Percentiles rank a stretch among this genome's conserved stretches.
Conservation (phyloP, 345 rosid species). For the Rhizophora mangle region DNA sequence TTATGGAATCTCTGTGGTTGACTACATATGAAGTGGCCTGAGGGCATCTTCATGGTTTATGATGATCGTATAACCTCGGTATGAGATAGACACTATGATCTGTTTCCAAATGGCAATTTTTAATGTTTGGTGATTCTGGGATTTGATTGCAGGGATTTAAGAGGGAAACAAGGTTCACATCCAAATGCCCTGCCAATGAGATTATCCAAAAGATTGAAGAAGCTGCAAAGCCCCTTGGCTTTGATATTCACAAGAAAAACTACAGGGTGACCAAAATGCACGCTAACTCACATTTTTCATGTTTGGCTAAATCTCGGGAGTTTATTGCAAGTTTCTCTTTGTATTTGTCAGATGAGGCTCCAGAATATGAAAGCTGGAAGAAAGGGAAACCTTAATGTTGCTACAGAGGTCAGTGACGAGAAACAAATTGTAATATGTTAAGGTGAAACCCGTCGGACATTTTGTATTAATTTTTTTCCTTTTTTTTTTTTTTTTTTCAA, state of each 20-base stretch:
- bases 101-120: background rate
- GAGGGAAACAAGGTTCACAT: slow-evolving; percentile 88
- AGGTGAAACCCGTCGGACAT: background rate
- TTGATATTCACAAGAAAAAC: slow-evolving; percentile 83
- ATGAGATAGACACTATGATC: background rate
- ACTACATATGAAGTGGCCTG: too few relatives aligned
- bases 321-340: slow-evolving; percentile 1
- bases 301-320: background rate
- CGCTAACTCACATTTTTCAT: background rate
- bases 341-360: slow-evolving; percentile 66
- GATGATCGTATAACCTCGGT: too few relatives aligned
- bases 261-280: slow-evolving; percentile 57
- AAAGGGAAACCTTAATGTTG: slow-evolving; percentile 85
- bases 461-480: background rate
- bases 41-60: too few relatives aligned
- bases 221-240: slow-evolving; percentile 94
- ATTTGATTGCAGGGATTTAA: slow-evolving; percentile 55
- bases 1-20: too few relatives aligned
- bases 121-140: background rate
- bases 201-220: slow-evolving; percentile 79
- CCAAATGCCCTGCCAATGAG: slow-evolving; percentile 77
- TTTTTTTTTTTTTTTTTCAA: background rate
- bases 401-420: slow-evolving; percentile 62
- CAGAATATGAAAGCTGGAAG: slow-evolving; percentile 88
- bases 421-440: slow-evolving; percentile 3